Conservation (phyloP, 441 rosid genomes). For the Omphalea diandra region DNA sequence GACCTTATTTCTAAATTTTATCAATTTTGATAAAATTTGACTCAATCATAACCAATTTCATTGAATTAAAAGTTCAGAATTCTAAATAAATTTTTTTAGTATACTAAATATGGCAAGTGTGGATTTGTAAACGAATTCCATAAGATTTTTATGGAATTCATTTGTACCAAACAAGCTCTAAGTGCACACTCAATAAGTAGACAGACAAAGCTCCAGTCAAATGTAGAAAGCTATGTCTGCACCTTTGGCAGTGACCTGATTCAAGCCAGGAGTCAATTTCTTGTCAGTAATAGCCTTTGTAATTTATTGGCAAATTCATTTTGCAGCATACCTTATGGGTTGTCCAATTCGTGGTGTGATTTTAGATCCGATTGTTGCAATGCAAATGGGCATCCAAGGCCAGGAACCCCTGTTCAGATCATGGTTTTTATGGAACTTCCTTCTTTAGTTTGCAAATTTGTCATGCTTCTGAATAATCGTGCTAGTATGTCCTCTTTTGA, state of each 20-base stretch:
- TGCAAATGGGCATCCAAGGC: constrained; percentile 95
- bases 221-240: neutral
- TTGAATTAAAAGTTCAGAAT: too few relatives aligned
- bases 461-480: neutral
- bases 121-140: too few relatives aligned
- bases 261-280: neutral
- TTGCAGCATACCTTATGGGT: constrained; percentile 89
- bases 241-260: neutral
- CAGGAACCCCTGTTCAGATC: constrained; percentile 49
- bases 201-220: neutral
- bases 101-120: too few relatives aligned
- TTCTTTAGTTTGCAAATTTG: neutral
- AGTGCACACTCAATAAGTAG: neutral
- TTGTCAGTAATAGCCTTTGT: constrained; percentile 5
- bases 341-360: constrained; percentile 96
- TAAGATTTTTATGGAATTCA: too few relatives aligned
- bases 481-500: neutral
- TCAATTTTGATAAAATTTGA: too few relatives aligned
- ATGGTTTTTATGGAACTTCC: constrained; percentile 10
- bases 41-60: too few relatives aligned
- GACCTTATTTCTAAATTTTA: too few relatives aligned
- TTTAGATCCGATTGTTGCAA: constrained; percentile 80
- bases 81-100: too few relatives aligned
- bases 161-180: too few relatives aligned
- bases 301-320: constrained; percentile 13